Evolutionary conservation across 2,329 filamentous ascomycete species (phyloP), one percentile per base, ranked within the genome.

Genomic region (Aspergillus clavatus): DNA sequence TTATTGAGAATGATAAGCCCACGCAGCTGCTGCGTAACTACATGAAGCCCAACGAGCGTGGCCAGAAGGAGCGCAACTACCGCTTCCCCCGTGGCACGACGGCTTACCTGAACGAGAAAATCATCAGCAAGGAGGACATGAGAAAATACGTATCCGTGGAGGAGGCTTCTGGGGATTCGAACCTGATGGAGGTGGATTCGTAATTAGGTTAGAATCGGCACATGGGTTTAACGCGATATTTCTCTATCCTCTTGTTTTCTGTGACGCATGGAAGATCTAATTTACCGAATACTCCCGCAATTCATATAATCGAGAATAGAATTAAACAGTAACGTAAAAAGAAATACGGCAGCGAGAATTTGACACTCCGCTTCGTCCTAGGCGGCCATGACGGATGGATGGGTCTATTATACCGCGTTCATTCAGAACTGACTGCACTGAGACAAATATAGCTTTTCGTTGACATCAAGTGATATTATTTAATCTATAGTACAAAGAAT

Each of bases 1-100:
- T 98, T 61, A 98, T 98, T 66, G 95, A 91, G 50, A 80, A 84
- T 61, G 90, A 96, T 60, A 96, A 95, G 83, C 95, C 93, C 22
- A 93, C 87, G 22, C 60, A 73, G 57, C 72, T 98, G 66, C 79
- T 94, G 79, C 81, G 93, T 63, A 95, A 95, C 74, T 93, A 87
- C 76, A 86, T 94, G 69, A 91, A 80, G 68, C 93, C 93, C 47
- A 98, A 98, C 72, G 83, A 89, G 76, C 83, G 94, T 67, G 86
- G 82, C 58, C 79, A 86, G 69, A 98, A 98, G 81, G 80, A 93
- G 70, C 83, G 89, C 74, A 93, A 89, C 74, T 98, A 98, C 77
- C 81, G 81, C 61, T 98, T 96, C 76, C 76, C 78, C 57, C 82
- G 83, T 66, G 93, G 93, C 45, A 97, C 93, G n/a, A 98, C 94